Conservation (phyloP, 345 rosid species). For the Camelina laxa region DNA sequence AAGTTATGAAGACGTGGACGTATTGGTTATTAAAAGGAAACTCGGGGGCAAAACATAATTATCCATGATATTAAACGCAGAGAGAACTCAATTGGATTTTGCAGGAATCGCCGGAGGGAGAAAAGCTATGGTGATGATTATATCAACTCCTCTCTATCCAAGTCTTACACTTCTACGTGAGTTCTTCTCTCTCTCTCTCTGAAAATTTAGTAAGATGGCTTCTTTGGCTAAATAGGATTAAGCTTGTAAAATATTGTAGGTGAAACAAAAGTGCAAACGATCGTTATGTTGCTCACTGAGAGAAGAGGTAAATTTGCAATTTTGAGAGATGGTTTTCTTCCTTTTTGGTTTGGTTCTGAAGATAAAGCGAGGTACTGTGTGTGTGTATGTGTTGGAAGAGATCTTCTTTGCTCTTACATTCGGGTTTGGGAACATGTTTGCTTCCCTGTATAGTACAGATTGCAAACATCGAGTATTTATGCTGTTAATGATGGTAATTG, state of each 20-base stretch:
- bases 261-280: conserved; percentile 36
- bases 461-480: neutral
- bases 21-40: neutral
- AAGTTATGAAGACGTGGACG: neutral
- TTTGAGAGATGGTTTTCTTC: neutral
- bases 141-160: conserved; percentile 44
- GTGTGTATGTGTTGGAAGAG: neutral
- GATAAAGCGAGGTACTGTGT: neutral
- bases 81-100: neutral
- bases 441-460: neutral
- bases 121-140: conserved; percentile 49
- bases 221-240: neutral
- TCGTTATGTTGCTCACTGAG: conserved; percentile 42
- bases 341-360: neutral
- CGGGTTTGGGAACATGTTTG: neutral
- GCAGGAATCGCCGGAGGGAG: conserved; percentile 35
- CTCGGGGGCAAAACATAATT: neutral
- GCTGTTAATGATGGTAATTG: neutral
- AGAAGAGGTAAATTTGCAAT: conserved; percentile 39
- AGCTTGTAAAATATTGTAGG: conserved; percentile 28
- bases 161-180: conserved; percentile 42
- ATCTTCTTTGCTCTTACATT: neutral
- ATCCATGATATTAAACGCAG: conserved; percentile 6
- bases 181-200: conserved; percentile 24
- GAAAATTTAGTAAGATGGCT: neutral